Percentiles rank a stretch among this genome's conserved stretches.
These are phyloP conservation scores for Boletus vermiculosoides DNA, from an alignment of 768 basidiomycete species.

Conservation along the genomic window DNA sequence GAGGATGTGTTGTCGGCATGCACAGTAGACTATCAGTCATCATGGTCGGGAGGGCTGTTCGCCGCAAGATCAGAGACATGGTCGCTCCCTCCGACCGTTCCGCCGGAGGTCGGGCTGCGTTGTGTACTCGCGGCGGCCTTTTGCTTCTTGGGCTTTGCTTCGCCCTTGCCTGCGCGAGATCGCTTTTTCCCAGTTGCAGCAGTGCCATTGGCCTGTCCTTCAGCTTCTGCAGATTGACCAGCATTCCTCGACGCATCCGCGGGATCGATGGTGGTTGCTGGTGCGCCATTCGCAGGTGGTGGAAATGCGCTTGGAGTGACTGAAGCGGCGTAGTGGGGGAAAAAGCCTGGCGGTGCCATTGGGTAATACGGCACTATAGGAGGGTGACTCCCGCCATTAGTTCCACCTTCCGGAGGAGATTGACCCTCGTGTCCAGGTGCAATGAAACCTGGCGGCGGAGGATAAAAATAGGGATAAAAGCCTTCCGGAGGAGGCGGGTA, in stretches of 20 bases:
- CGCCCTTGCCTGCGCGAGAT: conserved; percentile 30
- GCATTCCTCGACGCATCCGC: conserved; percentile 26
- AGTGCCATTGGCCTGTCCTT: conserved; percentile 19
- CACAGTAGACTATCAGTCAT: conserved; percentile 19
- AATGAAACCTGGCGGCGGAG: conserved; percentile 41
- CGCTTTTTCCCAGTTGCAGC: conserved; percentile 29
- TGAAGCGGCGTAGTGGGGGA: conserved; percentile 33
- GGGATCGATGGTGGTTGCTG: conserved; percentile 28
- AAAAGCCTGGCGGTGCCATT: conserved; percentile 41
- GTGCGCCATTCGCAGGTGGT: conserved; percentile 28
- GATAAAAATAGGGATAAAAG: conserved; percentile 45
- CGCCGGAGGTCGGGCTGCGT: conserved; percentile 25
- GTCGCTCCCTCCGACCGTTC: conserved; percentile 28
- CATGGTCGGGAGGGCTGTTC: conserved; percentile 26
- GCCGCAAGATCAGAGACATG: conserved; percentile 24
- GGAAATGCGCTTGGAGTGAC: conserved; percentile 32
- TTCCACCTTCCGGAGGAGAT: conserved; percentile 30
- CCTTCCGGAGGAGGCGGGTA: conserved; percentile 41
- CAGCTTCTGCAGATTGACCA: conserved; percentile 16
- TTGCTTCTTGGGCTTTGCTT: conserved; percentile 33
- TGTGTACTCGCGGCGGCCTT: conserved; percentile 18
- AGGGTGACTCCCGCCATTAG: conserved; percentile 31
- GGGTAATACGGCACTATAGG: conserved; percentile 38
- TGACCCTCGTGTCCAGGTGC: conserved; percentile 39
- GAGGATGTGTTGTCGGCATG: neutral